Base-by-base conservation (phyloP, 176 grass and related monocot genomes). In the Carex cristatella region DNA sequence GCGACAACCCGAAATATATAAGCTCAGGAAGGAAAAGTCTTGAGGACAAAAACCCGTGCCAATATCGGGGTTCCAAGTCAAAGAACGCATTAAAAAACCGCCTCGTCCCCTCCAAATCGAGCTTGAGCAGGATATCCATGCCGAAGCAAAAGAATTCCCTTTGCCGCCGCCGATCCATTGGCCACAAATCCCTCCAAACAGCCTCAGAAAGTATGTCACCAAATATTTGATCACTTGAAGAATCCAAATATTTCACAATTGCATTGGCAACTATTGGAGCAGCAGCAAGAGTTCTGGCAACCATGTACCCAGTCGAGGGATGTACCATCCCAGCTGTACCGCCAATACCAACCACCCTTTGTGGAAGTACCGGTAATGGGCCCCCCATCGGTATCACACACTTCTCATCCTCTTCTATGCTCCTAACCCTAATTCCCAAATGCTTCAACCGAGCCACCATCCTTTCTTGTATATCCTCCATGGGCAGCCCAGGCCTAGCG, bases 101-200 rank as follows among this genome's bases (percentile, higher is more conserved):
- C 0, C 93, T 89, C 7, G 96, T 95, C 0, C 91, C 96, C 10
- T 81, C 85, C 83, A 98, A 94, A 84, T 98, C 96, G 23, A 98
- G 89, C 88, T 98, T 98, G 79, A 98, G 91, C 85, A 98, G 86
- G 83, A 98, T 54, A 79, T 98, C 96, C 96, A 98, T 98, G 68
- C 96, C 96, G 61, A 98, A 98, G 86, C 96, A 98, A 90, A 98
- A 98, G 65, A 98, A 98, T 15, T 95, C 96, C 81, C 96, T 95
- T 85, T 98, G 96, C 80, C 88, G 66, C 32, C 93, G 74, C 77
- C 96, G 66, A 38, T 92, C 86, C 32, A 82, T 91, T 0, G 96
- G 96, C 96, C 96, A 98, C 38, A 98, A 89, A 80, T 98, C 78
- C 85, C 87, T 95, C 96, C 96, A 98, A 80, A 98, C 90, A 49